A percentile compares a stretch with the other conserved stretches of the same genome.
Evolutionary conservation across 1,139 yeast species (phyloP).

Genomic region (Yamadazyma diddensiae): DNA sequence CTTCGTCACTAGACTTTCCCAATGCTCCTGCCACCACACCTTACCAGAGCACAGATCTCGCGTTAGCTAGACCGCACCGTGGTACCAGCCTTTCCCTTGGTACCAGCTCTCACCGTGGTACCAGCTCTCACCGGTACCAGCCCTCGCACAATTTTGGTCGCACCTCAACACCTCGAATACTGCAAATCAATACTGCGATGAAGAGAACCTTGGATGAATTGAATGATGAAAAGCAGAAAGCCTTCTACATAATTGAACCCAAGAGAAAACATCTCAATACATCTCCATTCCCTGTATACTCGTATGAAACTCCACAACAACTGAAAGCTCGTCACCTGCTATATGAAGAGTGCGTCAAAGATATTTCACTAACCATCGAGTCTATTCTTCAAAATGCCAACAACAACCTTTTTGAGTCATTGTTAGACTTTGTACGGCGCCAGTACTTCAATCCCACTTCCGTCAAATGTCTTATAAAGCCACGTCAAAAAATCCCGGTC

Average conservation of each 20-base stretch:
- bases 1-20: too few relatives aligned
- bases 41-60: too few relatives aligned
- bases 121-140: too few relatives aligned
- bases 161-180: too few relatives aligned
- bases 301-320: not conserved
- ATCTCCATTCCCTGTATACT: not conserved
- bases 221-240: constrained; percentile 10
- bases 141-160: too few relatives aligned
- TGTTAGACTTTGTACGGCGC: constrained; percentile 9
- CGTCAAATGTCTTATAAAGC: too few relatives aligned
- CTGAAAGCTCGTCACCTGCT: constrained; percentile 31
- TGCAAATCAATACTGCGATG: too few relatives aligned
- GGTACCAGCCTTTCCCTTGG: too few relatives aligned
- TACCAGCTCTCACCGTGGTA: too few relatives aligned
- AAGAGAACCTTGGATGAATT: constrained; percentile 9
- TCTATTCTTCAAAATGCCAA: constrained; percentile 34
- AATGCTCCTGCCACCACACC: too few relatives aligned
- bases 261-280: constrained; percentile 11
- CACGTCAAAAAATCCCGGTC: constrained; percentile 28
- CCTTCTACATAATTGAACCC: constrained; percentile 9
- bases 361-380: constrained; percentile 6
- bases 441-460: too few relatives aligned
- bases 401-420: constrained; percentile 21
- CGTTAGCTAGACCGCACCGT: too few relatives aligned
- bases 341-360: constrained; percentile 25